Evolutionary conservation across 169 alveolate species (phyloP).

Genomic region (Besnoitia besnoiti): DNA sequence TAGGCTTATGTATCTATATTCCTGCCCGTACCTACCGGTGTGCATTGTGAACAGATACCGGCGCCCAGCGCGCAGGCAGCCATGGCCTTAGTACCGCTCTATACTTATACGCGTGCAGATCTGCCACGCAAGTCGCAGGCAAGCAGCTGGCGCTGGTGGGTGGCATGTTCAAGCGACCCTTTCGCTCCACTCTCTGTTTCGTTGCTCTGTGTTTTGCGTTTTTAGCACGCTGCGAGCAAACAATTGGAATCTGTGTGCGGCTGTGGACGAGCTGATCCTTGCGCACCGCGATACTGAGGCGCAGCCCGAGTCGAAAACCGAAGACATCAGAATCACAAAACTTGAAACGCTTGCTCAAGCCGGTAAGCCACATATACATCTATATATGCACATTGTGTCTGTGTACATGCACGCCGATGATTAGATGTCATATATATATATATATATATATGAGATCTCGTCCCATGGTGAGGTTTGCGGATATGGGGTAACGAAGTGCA

Average conservation of each 20-base stretch:
- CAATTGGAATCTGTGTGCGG: conserved; percentile 14
- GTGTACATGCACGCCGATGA: background rate
- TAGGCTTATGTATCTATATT: too few relatives aligned
- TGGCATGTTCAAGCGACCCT: too few relatives aligned
- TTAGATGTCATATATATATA: background rate
- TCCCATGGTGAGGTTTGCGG: too few relatives aligned
- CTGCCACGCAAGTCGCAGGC: too few relatives aligned
- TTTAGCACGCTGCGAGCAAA: background rate
- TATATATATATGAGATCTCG: background rate
- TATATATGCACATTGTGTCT: background rate
- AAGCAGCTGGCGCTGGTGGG: too few relatives aligned
- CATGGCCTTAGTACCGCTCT: too few relatives aligned
- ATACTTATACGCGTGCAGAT: too few relatives aligned
- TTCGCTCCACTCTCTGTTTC: background rate
- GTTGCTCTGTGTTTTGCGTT: background rate
- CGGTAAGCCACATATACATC: background rate
- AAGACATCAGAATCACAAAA: background rate
- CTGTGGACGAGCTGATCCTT: conserved; percentile 30
- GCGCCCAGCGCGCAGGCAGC: too few relatives aligned
- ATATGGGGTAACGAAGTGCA: too few relatives aligned
- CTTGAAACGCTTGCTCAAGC: conserved; percentile 1
- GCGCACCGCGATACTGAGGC: conserved; percentile 7
- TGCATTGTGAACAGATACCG: too few relatives aligned
- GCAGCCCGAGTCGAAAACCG: too few relatives aligned
- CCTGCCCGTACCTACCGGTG: too few relatives aligned